Conservation (phyloP, 2,329 filamentous ascomycete species). For the Diaporthe longicolla region DNA sequence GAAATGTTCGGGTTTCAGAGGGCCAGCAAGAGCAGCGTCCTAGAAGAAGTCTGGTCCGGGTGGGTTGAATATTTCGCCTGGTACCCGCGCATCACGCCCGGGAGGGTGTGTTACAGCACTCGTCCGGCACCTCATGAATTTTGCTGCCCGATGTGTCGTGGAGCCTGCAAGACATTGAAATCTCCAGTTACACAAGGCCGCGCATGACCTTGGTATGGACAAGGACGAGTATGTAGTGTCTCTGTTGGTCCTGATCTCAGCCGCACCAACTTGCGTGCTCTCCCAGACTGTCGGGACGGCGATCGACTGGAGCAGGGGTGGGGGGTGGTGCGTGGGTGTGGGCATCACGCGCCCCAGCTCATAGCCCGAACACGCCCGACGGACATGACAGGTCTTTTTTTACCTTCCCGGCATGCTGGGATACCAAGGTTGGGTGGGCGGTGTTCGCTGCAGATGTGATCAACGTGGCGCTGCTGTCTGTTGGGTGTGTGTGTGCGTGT, state of each 20-base stretch:
- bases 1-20: neutral
- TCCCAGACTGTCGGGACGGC: slow-evolving; percentile 16
- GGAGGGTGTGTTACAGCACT: slow-evolving; percentile 8
- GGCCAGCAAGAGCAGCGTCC: too few species aligned
- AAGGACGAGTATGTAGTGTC: neutral
- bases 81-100: neutral
- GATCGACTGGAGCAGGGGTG: neutral
- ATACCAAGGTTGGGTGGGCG: neutral
- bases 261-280: neutral
- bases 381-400: neutral
- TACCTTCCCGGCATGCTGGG: neutral
- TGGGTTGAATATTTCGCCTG: neutral
- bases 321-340: neutral
- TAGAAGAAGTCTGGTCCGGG: neutral
- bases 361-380: neutral
- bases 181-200: slow-evolving; percentile 27
- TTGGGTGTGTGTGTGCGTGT: too few species aligned
- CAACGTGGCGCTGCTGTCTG: neutral
- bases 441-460: neutral
- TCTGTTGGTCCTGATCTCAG: neutral
- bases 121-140: slow-evolving; percentile 1
- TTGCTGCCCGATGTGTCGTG: slow-evolving; percentile 20
- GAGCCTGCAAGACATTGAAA: slow-evolving; percentile 33
- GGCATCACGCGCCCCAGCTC: slow-evolving; percentile 10
- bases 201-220: slow-evolving; percentile 24